These are phyloP conservation scores for Syzygium jambos DNA, from an alignment of 345 rosid genomes.

Conservation along the genomic window DNA sequence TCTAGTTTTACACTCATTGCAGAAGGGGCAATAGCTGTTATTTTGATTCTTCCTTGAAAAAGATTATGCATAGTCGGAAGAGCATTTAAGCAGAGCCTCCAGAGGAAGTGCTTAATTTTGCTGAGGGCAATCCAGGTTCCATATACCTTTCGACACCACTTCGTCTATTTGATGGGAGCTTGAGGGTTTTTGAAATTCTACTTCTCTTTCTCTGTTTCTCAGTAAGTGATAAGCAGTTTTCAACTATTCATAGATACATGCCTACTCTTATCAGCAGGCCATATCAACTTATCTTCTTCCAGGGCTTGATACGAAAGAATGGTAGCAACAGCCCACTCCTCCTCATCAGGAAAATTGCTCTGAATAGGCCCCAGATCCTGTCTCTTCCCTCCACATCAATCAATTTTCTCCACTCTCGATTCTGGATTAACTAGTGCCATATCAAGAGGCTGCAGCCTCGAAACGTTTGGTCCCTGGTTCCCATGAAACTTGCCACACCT, in stretches of 20 bases:
- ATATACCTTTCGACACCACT: too few relatives aligned
- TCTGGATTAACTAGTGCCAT: neutral
- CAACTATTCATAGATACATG: accelerated
- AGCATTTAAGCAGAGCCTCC: too few relatives aligned
- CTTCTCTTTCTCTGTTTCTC: accelerated
- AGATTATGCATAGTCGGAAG: accelerated
- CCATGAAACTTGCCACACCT: too few relatives aligned
- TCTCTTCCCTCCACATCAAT: neutral
- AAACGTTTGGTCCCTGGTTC: too few relatives aligned
- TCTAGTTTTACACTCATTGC: neutral
- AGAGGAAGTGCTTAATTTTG: too few relatives aligned
- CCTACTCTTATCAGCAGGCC: accelerated
- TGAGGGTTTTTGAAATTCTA: neutral
- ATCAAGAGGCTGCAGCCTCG: neutral
- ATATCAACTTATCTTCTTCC: neutral
- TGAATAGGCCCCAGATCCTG: neutral
- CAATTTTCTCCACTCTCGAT: neutral
- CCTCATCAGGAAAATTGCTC: neutral
- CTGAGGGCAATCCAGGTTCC: too few relatives aligned
- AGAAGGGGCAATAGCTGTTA: neutral
- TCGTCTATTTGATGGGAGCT: neutral
- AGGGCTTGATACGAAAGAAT: neutral
- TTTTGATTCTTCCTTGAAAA: accelerated
- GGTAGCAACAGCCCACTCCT: neutral
- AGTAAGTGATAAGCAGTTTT: accelerated